Base-by-base conservation (phyloP, 352 stramenopile genomes). In the Nothophytophthora sp. region DNA sequence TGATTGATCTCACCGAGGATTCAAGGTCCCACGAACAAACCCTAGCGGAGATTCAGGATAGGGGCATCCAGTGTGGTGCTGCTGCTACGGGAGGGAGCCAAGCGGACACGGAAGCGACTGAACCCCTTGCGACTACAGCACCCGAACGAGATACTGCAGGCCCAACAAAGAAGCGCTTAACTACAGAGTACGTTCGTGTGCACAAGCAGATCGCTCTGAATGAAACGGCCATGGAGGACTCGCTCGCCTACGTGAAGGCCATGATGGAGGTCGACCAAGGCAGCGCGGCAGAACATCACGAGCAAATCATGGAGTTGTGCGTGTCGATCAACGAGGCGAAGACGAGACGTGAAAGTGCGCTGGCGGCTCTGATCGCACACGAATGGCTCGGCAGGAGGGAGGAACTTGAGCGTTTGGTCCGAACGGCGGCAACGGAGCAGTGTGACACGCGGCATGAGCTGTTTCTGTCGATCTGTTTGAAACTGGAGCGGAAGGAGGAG, bases 141-240 rank as follows among this genome's bases (percentile, higher is more conserved):
- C 24, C 23, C 7, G 3, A n/a, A 16, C 23, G 13, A n/a, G n/a
- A n/a, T 22, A 20, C n/a, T 33, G 20, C 34, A 22, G 24, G 9
- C 5, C 24, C 4, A 35, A 34, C 15, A 16, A 46, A n/a, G 12
- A 34, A 22, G 1, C 13, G n/a, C 15, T 22, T 46, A 16, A 34
- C 39, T 3, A 46, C 29, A n/a, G 22, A 20, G 8, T 45, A 45
- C 15, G 32, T 7, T 9, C 20, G 32, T 8, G 19, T 16, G 19
- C 29, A 45, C 38, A 20, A 45, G 12, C 15, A 30, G 15, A 19
- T 34, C 13, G 23, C 34, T 8, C 25, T 46, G 39, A 46, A 46
- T 16, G 39, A 46, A 22, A 46, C 39, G 32, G 39, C 39, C 23
- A 46, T 46, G 11, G 16, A 22, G 12, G 39, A 46, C 23, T 22